A percentile compares a stretch with the other conserved stretches of the same genome.
phyloP scores from a whole-genome alignment of 1,284 basidiomycete genomes.

The Ustanciosporium gigantosporum region DNA sequence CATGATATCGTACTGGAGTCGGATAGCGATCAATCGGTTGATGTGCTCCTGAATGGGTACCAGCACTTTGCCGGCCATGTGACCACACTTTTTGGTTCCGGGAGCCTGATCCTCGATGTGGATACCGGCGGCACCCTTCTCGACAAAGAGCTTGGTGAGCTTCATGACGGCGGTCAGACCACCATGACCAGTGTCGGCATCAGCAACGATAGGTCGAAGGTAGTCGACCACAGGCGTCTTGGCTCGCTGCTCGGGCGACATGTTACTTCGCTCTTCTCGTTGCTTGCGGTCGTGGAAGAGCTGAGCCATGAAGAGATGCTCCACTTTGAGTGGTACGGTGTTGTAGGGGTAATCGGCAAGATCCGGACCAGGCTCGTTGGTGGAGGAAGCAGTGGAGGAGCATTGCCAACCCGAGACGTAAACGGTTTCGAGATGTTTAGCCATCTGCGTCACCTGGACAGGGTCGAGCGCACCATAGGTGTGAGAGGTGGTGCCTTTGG shows the following conservation, averaged over 20 bases:
- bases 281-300: conserved; percentile 70
- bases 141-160: conserved; percentile 86
- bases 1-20: conserved; percentile 79
- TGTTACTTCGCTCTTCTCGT: conserved; percentile 65
- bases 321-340: conserved; percentile 70
- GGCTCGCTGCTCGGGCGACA: conserved; percentile 71
- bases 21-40: conserved; percentile 76
- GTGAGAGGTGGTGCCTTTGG: conserved; percentile 72
- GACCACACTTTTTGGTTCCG: conserved; percentile 71
- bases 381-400: conserved; percentile 57
- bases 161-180: conserved; percentile 96
- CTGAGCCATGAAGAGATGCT: conserved; percentile 70
- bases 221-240: conserved; percentile 63
- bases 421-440: conserved; percentile 61
- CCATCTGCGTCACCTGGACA: conserved; percentile 73
- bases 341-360: conserved; percentile 68
- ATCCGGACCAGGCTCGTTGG: conserved; percentile 61
- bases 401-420: conserved; percentile 61
- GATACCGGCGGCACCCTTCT: conserved; percentile 84
- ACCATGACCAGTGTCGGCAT: conserved; percentile 72
- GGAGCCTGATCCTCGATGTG: conserved; percentile 91
- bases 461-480: conserved; percentile 98
- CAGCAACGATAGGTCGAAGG: conserved; percentile 63
- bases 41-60: conserved; percentile 75
- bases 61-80: conserved; percentile 76